Conservation (phyloP, 164 flowering plant genomes). For the Stephania yunnanensis region DNA sequence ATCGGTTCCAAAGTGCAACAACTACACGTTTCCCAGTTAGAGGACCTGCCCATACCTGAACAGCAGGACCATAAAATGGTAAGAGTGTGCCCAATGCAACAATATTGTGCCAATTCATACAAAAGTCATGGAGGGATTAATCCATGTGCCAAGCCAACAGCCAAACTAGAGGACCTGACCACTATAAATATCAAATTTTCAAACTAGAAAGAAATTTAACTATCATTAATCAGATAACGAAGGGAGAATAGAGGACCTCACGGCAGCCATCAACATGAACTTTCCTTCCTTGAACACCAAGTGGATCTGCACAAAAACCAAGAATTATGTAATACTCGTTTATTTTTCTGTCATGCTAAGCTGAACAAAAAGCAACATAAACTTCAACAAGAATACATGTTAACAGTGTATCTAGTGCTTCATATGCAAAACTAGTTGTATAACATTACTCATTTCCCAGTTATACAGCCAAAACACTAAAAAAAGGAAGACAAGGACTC, state of each 20-base stretch:
- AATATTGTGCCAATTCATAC: background rate
- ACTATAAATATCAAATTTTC: background rate
- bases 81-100: background rate
- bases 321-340: background rate
- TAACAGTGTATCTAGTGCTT: background rate
- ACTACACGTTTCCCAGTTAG: constrained; percentile 62
- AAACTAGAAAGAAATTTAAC: background rate
- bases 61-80: background rate
- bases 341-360: background rate
- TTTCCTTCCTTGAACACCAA: constrained; percentile 91
- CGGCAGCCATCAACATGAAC: constrained; percentile 60
- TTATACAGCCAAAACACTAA: background rate
- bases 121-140: background rate
- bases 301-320: constrained; percentile 49
- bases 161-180: background rate
- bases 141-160: background rate
- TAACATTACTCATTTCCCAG: background rate
- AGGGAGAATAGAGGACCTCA: constrained; percentile 43
- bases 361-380: constrained; percentile 1
- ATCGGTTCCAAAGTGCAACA: constrained; percentile 82
- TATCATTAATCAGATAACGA: background rate
- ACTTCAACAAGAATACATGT: background rate
- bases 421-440: background rate
- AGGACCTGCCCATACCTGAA: constrained; percentile 96
- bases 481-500: background rate